phyloP scores from a whole-genome alignment of 129 eudicot species.

The Sambucus nigra region DNA sequence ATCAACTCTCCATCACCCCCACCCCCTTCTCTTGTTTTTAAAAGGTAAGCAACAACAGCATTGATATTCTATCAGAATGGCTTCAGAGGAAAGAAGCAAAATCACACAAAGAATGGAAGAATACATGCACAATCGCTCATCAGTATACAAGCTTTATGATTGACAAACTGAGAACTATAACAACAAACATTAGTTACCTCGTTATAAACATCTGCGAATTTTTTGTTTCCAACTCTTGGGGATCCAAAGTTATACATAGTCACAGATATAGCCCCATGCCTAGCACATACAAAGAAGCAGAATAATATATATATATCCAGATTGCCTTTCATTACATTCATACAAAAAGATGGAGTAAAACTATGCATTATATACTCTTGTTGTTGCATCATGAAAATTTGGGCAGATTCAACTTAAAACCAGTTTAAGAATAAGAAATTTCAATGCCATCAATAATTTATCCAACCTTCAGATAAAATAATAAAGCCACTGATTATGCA shows the following conservation, averaged over 20 bases:
- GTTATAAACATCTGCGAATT: constrained; percentile 73
- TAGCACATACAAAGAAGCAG: constrained; percentile 11
- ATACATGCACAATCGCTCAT: not conserved
- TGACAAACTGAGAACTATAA: not conserved
- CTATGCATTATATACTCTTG: not conserved
- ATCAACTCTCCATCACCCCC: no score
- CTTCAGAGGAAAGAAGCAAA: not conserved
- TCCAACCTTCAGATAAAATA: no score
- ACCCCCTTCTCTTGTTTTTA: no score
- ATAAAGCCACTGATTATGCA: no score
- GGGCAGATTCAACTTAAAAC: no score
- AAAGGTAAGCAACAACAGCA: no score
- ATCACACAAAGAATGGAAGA: not conserved
- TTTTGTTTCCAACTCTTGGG: constrained; percentile 93
- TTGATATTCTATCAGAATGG: not conserved
- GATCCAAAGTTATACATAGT: constrained; percentile 99
- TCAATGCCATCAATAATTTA: no score
- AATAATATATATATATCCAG: not conserved
- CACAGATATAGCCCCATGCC: constrained; percentile 71
- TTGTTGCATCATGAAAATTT: not conserved
- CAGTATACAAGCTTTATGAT: not conserved
- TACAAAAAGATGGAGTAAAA: not conserved
- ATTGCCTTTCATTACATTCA: not conserved
- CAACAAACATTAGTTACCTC: constrained; percentile 36
- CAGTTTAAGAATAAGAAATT: no score